phyloP scores from a whole-genome alignment of 2,329 filamentous ascomycete genomes.

The Fusarium armeniacum region DNA sequence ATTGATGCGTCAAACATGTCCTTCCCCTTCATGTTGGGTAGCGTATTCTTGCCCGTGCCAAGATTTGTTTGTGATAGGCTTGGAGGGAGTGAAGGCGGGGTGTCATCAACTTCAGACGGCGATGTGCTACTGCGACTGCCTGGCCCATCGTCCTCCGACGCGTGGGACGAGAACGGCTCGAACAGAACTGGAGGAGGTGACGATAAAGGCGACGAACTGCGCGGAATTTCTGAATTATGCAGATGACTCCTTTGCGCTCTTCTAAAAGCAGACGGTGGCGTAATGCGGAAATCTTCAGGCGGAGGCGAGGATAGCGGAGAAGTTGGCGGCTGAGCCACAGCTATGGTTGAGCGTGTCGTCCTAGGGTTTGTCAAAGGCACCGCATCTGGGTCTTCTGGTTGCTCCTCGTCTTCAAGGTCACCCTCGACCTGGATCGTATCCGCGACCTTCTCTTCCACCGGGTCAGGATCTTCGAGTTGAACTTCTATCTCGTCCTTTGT shows the following conservation, averaged over 20 bases:
- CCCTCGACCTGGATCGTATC: constrained; percentile 40
- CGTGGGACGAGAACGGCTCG: constrained; percentile 62
- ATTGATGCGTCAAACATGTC: constrained; percentile 80
- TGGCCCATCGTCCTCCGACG: constrained; percentile 56
- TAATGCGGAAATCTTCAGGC: constrained; percentile 50
- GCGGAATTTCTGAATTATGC: constrained; percentile 43
- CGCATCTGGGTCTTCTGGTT: constrained; percentile 9
- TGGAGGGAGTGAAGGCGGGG: constrained; percentile 58
- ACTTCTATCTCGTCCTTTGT: constrained; percentile 47
- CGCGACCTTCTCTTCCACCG: constrained; percentile 34
- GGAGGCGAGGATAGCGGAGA: constrained; percentile 59
- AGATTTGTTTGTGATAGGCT: constrained; percentile 57
- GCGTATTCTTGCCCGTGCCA: constrained; percentile 51
- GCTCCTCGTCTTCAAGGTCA: constrained; percentile 34
- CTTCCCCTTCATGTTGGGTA: constrained; percentile 76
- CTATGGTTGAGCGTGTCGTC: constrained; percentile 41
- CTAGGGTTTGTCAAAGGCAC: constrained; percentile 38
- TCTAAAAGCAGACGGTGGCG: constrained; percentile 48
- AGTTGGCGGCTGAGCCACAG: constrained; percentile 45
- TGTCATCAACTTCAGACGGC: constrained; percentile 62
- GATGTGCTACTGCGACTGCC: constrained; percentile 56
- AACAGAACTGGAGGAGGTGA: constrained; percentile 68
- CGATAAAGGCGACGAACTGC: constrained; percentile 68
- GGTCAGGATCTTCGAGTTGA: constrained; percentile 34
- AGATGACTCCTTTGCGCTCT: constrained; percentile 43